Evolutionary conservation across 1,284 basidiomycete species (phyloP).

Genomic region (Pascua guehoae): DNA sequence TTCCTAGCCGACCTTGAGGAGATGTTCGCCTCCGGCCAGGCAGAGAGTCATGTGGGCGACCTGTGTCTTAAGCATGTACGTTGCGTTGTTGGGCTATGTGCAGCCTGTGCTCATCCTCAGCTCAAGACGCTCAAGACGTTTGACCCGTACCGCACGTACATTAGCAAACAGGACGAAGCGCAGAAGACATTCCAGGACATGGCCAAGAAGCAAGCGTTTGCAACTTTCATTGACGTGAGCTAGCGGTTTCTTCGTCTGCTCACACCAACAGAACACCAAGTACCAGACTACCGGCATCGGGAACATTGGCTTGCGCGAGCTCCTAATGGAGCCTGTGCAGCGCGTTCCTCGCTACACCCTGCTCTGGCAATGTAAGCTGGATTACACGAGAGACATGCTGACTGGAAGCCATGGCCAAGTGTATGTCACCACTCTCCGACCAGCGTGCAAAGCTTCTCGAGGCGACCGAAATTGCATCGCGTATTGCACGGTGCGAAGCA

Average conservation of each 20-base stretch:
- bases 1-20: conserved; percentile 81
- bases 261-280: conserved; percentile 67
- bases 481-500: conserved; percentile 86
- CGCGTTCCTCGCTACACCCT: conserved; percentile 94
- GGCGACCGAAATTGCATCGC: conserved; percentile 79
- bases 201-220: conserved; percentile 70
- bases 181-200: conserved; percentile 83
- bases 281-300: conserved; percentile 75
- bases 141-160: conserved; percentile 86
- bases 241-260: background rate
- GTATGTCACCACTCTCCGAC: conserved; percentile 70
- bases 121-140: conserved; percentile 77
- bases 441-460: conserved; percentile 80
- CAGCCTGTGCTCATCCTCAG: conserved; percentile 24
- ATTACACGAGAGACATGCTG: background rate
- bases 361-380: conserved; percentile 65
- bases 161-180: conserved; percentile 87
- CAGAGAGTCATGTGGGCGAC: conserved; percentile 68
- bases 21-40: conserved; percentile 58
- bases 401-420: conserved; percentile 70
- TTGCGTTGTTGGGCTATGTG: background rate
- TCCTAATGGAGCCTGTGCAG: conserved; percentile 99
- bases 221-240: conserved; percentile 76
- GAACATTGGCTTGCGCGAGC: conserved; percentile 85
- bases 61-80: conserved; percentile 71